Percentiles rank a stretch among this genome's conserved stretches.
Evolutionary conservation across 177 flowering plant species (phyloP).

Genomic region (Vitis hybrid): DNA sequence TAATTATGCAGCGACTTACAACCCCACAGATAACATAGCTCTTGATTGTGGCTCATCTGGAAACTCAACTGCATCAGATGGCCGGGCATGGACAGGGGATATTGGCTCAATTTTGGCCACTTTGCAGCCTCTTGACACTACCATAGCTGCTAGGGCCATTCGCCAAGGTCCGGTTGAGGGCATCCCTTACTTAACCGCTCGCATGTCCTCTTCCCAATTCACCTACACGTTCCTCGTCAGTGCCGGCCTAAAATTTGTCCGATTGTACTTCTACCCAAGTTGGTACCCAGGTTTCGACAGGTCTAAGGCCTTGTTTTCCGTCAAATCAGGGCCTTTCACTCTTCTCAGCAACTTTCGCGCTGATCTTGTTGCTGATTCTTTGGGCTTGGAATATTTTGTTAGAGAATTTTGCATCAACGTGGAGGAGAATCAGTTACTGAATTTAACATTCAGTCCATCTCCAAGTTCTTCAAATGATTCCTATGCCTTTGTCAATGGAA

Average conservation of each 20-base stretch:
- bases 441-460: conserved; percentile 11
- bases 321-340: conserved; percentile 3
- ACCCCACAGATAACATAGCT: no score
- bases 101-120: conserved; percentile 7
- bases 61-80: neutral
- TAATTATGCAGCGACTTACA: no score
- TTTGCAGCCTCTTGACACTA: neutral
- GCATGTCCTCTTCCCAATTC: conserved; percentile 6
- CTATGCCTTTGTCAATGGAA: conserved; percentile 14
- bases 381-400: neutral
- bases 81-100: conserved; percentile 12
- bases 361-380: neutral
- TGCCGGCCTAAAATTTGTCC: conserved; percentile 14
- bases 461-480: neutral
- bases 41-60: no score
- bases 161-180: neutral
- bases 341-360: conserved; percentile 9
- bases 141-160: conserved; percentile 1
- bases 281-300: neutral
- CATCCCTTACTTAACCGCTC: conserved; percentile 18
- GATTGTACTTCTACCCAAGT: conserved; percentile 13
- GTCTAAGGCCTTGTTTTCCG: conserved; percentile 4
- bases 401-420: conserved; percentile 12
- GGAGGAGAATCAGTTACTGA: neutral
- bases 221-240: neutral